phyloP scores from a whole-genome alignment of 1,139 yeast genomes.

The Hanseniaspora sp. region DNA sequence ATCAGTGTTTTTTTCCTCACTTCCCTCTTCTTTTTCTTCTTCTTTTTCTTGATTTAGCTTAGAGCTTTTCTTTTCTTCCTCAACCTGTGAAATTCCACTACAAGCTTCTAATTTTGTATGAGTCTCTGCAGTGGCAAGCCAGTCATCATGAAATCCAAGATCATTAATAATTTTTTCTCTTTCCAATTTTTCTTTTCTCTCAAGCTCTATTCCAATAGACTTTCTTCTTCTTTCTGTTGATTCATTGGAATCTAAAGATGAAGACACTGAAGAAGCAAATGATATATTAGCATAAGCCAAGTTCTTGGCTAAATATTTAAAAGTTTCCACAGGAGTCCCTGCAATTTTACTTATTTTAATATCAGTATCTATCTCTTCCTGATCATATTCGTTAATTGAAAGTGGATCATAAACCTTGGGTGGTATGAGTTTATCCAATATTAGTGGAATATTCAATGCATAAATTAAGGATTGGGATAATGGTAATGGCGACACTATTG shows the following conservation, averaged over 20 bases:
- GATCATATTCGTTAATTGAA: too few species aligned
- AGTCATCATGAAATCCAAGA: conserved; percentile 22
- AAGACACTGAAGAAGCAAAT: background rate
- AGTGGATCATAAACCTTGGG: background rate
- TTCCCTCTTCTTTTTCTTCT: background rate
- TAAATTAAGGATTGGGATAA: background rate
- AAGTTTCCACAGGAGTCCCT: background rate
- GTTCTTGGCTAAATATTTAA: conserved; percentile 9
- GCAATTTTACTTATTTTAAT: background rate
- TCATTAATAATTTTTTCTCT: conserved; percentile 11
- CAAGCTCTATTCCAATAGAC: background rate
- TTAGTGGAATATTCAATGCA: conserved; percentile 1
- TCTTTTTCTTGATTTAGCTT: background rate
- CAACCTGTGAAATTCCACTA: conserved; percentile 1
- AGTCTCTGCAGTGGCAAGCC: conserved; percentile 26
- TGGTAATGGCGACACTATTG: background rate
- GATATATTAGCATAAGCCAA: conserved; percentile 3
- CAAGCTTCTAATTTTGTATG: conserved; percentile 15
- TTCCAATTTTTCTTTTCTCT: background rate
- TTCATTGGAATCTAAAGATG: background rate
- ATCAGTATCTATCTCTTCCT: background rate
- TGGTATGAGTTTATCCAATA: background rate
- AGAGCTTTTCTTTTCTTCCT: background rate
- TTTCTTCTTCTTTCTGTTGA: background rate
- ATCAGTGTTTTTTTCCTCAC: background rate